Conservation (phyloP, 306 rosid genomes). For the Glycine soja region DNA sequence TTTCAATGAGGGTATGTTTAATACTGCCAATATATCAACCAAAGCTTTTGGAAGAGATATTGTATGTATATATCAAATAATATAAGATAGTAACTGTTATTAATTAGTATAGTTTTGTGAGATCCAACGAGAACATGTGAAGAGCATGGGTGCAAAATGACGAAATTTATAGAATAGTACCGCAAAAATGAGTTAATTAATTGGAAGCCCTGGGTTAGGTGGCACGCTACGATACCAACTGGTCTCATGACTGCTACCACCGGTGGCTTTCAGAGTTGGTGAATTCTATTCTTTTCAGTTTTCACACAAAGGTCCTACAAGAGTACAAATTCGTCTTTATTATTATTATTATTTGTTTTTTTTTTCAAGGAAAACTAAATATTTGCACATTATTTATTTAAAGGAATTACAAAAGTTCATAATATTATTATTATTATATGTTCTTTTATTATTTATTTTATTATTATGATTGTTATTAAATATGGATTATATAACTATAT, state of each 20-base stretch:
- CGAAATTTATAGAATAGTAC: neutral
- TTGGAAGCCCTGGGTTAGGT: constrained; percentile 1
- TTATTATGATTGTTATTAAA: too few relatives aligned
- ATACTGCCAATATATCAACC: neutral
- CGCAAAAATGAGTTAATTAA: neutral
- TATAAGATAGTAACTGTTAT: neutral
- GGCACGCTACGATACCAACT: neutral
- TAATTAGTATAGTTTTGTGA: neutral
- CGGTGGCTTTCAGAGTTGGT: neutral
- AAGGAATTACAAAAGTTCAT: too few relatives aligned
- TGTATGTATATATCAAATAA: too few relatives aligned
- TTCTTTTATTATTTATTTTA: too few relatives aligned
- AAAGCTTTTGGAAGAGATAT: neutral
- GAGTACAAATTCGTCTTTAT: neutral
- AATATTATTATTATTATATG: too few relatives aligned
- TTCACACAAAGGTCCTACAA: neutral
- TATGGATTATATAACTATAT: too few relatives aligned
- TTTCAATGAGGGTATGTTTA: neutral
- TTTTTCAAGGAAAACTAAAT: neutral
- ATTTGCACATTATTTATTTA: neutral
- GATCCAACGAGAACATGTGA: neutral
- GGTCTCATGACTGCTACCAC: neutral
- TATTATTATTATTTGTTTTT: neutral
- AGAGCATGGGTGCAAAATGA: neutral
- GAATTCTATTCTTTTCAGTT: neutral